Conservation (phyloP, 2,329 filamentous ascomycete genomes). For the Domatiomyces catenatus region DNA sequence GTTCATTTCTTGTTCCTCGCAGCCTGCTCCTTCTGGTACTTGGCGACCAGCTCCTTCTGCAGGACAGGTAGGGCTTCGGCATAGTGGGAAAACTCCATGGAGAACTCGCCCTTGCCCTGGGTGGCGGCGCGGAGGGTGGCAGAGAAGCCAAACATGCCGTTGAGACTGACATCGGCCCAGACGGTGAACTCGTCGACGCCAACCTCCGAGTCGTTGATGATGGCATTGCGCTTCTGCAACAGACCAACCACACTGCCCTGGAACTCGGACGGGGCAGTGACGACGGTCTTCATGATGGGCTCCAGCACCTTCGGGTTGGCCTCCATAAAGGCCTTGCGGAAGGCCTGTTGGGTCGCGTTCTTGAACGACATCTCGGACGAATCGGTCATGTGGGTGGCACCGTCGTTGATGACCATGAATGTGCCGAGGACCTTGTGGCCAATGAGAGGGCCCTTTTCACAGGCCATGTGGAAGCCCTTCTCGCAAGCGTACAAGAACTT, state of each 20-base stretch:
- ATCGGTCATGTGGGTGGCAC: conserved; percentile 93
- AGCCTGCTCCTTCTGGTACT: conserved; percentile 51
- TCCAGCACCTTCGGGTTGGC: conserved; percentile 76
- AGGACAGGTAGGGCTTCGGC: conserved; percentile 70
- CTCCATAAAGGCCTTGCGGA: conserved; percentile 78
- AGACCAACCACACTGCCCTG: conserved; percentile 90
- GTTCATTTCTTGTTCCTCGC: conserved; percentile 47
- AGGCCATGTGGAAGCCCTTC: conserved; percentile 78
- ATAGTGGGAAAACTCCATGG: conserved; percentile 98
- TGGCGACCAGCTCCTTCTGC: conserved; percentile 61
- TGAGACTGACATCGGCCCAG: conserved; percentile 79
- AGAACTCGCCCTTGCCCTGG: conserved; percentile 96
- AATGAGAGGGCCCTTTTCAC: conserved; percentile 74
- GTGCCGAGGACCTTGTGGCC: conserved; percentile 86
- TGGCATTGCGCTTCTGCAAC: conserved; percentile 90
- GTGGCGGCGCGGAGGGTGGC: conserved; percentile 81
- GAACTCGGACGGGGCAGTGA: conserved; percentile 92
- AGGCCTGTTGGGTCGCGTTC: conserved; percentile 85
- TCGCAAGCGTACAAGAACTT: conserved; percentile 90
- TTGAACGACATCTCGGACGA: conserved; percentile 95
- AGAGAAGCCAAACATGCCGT: conserved; percentile 96
- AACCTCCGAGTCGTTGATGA: conserved; percentile 90
- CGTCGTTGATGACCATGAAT: conserved; percentile 85
- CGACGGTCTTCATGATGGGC: conserved; percentile 94
- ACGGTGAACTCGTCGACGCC: conserved; percentile 88